Conservation (phyloP, 2,329 filamentous ascomycete genomes). For the Tothia fuscella region DNA sequence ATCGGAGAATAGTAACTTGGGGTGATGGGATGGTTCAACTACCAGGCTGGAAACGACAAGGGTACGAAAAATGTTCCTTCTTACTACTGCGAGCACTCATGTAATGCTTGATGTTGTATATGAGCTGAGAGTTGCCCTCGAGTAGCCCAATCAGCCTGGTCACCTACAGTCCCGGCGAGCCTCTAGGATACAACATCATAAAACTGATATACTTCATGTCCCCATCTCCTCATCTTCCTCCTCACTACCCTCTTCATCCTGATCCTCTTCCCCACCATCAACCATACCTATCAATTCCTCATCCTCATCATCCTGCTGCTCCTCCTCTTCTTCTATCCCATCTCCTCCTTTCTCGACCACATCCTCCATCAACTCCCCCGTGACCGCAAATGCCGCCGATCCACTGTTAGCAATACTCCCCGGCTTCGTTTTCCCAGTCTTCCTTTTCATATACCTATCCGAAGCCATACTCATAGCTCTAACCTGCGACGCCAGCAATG, state of each 20-base stretch:
- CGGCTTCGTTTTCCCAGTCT: neutral
- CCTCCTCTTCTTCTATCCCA: conserved; percentile 12
- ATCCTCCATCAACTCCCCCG: conserved; percentile 1
- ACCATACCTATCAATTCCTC: conserved; percentile 3
- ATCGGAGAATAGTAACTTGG: too few species aligned
- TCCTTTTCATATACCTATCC: neutral
- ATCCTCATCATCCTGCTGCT: conserved; percentile 13
- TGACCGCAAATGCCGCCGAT: conserved; percentile 15
- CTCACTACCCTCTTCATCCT: conserved; percentile 11
- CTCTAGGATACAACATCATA: too few species aligned
- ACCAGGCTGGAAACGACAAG: too few species aligned
- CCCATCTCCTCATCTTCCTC: conserved; percentile 12
- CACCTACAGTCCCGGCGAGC: too few species aligned
- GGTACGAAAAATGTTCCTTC: too few species aligned
- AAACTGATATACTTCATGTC: too few species aligned
- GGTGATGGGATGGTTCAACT: too few species aligned
- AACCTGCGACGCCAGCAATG: conserved; percentile 1
- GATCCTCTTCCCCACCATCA: conserved; percentile 4
- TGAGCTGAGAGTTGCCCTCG: too few species aligned
- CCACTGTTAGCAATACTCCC: neutral
- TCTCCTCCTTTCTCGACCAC: conserved; percentile 4
- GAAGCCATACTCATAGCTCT: conserved; percentile 7
- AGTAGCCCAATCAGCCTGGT: too few species aligned
- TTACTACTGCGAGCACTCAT: too few species aligned
- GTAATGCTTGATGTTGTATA: too few species aligned